Conservation (phyloP, 306 rosid genomes). For the Rosa multiflora region DNA sequence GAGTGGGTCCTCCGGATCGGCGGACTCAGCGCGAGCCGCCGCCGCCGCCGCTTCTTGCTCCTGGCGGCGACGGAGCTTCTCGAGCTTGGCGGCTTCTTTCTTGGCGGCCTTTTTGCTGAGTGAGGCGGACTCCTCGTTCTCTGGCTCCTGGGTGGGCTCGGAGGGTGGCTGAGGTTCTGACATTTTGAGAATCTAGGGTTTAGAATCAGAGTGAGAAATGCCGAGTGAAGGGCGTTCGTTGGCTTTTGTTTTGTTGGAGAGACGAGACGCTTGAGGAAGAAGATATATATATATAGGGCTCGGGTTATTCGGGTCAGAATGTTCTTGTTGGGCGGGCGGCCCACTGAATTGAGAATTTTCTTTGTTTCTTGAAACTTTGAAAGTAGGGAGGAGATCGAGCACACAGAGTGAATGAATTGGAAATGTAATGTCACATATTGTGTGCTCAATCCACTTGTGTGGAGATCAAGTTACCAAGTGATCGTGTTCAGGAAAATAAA, state of each 20-base stretch:
- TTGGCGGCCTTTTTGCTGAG: conserved; percentile 83
- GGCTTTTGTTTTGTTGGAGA: neutral
- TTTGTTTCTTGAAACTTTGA: no score
- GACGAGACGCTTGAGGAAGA: neutral
- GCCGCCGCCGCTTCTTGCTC: conserved; percentile 42
- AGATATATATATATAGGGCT: neutral
- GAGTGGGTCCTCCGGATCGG: conserved; percentile 65
- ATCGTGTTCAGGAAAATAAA: no score
- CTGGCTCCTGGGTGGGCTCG: neutral
- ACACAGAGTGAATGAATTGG: neutral
- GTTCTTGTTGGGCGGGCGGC: neutral
- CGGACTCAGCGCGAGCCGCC: conserved; percentile 28
- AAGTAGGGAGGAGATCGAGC: neutral
- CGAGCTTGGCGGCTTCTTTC: conserved; percentile 82
- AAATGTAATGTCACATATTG: no score
- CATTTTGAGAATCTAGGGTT: neutral
- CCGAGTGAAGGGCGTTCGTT: neutral
- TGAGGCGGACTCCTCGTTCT: conserved; percentile 38
- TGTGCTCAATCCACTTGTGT: no score
- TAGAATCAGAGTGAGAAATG: neutral
- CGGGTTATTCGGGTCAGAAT: neutral
- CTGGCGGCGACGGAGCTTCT: conserved; percentile 73
- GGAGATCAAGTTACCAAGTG: no score
- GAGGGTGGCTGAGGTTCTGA: neutral
- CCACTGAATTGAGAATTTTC: neutral